These are phyloP conservation scores for Sclerospora graminicola DNA, from an alignment of 352 stramenopile species.

Conservation along the genomic window DNA sequence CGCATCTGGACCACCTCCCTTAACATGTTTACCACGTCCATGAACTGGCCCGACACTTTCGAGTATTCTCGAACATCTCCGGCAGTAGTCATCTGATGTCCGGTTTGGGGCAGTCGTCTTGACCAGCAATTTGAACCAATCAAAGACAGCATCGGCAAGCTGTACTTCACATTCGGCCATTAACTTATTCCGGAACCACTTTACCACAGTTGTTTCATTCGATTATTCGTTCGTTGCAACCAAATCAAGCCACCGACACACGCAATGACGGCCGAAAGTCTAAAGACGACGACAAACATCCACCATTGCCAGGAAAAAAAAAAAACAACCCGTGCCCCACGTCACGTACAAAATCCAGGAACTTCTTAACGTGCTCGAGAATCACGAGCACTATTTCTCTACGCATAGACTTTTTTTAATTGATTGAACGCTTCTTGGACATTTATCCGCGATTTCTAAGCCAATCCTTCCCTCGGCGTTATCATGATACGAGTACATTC, in stretches of 20 bases:
- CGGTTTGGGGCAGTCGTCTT: too few relatives aligned
- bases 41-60: too few relatives aligned
- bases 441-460: slow-evolving; percentile 67
- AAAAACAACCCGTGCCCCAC: slow-evolving; percentile 60
- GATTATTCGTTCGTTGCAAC: slow-evolving; percentile 39
- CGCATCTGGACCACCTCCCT: too few relatives aligned
- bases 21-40: too few relatives aligned
- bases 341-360: slow-evolving; percentile 40
- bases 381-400: slow-evolving; percentile 62
- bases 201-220: slow-evolving; percentile 36
- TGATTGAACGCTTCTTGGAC: slow-evolving; percentile 60
- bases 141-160: too few relatives aligned
- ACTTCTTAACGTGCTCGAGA: slow-evolving; percentile 42
- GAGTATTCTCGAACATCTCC: too few relatives aligned
- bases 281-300: slow-evolving; percentile 72
- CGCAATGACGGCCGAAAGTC: slow-evolving; percentile 39
- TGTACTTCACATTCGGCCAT: too few relatives aligned
- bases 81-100: too few relatives aligned
- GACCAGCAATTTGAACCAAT: too few relatives aligned
- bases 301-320: slow-evolving; percentile 83
- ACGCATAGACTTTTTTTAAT: slow-evolving; percentile 59
- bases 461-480: slow-evolving; percentile 47
- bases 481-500: slow-evolving; percentile 69
- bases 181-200: too few relatives aligned
- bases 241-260: slow-evolving; percentile 45